Evolutionary conservation across 1,284 basidiomycete genomes (phyloP), one percentile per base, ranked within the genome.

Genomic region (Moesziomyces aphidis): DNA sequence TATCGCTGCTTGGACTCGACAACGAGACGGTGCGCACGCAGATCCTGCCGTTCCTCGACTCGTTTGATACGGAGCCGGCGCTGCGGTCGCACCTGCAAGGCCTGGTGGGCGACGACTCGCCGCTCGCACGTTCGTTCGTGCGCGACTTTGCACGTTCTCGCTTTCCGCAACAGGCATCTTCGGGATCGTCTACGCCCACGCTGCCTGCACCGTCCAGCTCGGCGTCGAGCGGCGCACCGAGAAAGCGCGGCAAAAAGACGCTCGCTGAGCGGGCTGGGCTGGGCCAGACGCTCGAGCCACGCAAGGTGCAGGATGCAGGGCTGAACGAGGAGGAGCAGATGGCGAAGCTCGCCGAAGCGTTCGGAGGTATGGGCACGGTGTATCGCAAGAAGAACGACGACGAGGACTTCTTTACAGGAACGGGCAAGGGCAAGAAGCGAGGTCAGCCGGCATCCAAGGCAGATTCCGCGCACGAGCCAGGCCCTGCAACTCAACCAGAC

Each of bases 21-120:
- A 76, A 58, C 34, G 73, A 76, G 47, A 68, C 73, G 1, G 56
- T 72, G 44, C 52, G 49, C n/a, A 54, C 64, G 11, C 73, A 76
- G 56, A 64, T 72, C 34, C n/a, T 76, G 0, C 73, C 73, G 7
- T 76, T 72, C 39, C 73, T 76, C 56, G 68, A 72, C 44, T 71
- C 73, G n/a, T 72, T 72, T 46, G 73, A 72, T 47, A 50, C 59
- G 26, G 58, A 63, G 43, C 44, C 46, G 0, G 58, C 64, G 5
- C 61, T 76, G 4, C 57, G 58, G 3, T 60, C 68, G 2, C 73
- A 76, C 28, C 55, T 76, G 19, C 50, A 76, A 50, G 73, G 65
- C 7, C 55, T 76, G 17, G 59, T 76, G 6, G 73, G 73, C 34
- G 71, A 61, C 5, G 68, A 71, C 39, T 61, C 61, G 2, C 34